Base-by-base conservation (phyloP, 2,329 filamentous ascomycete genomes). In the Fusarium praegraminearum region DNA sequence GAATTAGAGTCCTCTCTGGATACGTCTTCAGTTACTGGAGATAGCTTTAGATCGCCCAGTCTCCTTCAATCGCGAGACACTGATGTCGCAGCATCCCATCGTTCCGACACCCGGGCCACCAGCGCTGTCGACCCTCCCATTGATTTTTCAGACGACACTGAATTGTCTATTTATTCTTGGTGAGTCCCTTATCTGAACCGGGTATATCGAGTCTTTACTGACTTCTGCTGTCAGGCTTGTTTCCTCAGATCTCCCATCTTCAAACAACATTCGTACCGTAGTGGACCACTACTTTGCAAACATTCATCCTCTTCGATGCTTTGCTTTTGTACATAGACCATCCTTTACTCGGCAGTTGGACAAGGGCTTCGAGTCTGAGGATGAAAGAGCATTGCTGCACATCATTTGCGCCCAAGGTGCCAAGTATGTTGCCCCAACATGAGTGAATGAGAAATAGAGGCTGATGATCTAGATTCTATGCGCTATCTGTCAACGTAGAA, bases 251-350 rank as follows among this genome's bases (percentile, higher is more conserved):
- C 76, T 80, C 7, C 79, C 79, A 13, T 72, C 76, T 12, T 55
- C 65, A n/a, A 76, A 77, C 53, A 78, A 79, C 44, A 74, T 80
- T 24, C 79, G 79, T 16, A 75, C 75, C 1, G 75, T 80, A 5
- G 76, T 80, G 26, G 79, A 80, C 46, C 79, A 79, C 62, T 80
- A 80, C 58, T 80, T 80, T 66, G 71, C 78, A 61, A 80, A 80
- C 32, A 71, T 80, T 7, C 84, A 81, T 52, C 78, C 79, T n/a
- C 75, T 81, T 7, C 76, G 79, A 22, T 81, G 79, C 63, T 81
- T 81, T 55, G 78, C 79, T 18, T 81, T 81, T 74, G 78, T 81
- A 20, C 79, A 81, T 53, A 79, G 80, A 51, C 79, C 79, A 6
- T 80, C 79, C 2, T 80, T 81, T 51, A 78, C 79, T 67, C 72